These are phyloP conservation scores for Sordaria brevicollis DNA, from an alignment of 495 filamentous ascomycete species.

Conservation along the genomic window DNA sequence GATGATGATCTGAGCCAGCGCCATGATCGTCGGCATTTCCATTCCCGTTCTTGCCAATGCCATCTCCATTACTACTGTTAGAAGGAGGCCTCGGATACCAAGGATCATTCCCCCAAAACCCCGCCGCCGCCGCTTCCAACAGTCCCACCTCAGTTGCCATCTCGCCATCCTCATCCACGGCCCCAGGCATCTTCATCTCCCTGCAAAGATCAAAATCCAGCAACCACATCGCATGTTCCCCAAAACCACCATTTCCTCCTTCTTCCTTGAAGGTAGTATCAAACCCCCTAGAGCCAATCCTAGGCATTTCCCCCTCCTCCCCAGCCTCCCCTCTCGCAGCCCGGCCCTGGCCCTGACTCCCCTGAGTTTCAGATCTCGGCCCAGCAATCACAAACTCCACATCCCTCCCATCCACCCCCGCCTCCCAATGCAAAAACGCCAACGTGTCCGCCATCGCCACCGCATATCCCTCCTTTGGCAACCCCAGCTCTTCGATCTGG, in stretches of 20 bases:
- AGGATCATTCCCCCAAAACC: constrained; percentile 33
- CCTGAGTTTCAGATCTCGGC: neutral
- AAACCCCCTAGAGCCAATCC: neutral
- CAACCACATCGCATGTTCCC: constrained; percentile 27
- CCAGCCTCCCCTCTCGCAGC: too few relatives aligned
- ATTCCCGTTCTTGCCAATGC: too few relatives aligned
- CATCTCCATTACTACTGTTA: too few relatives aligned
- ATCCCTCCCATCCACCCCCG: constrained; percentile 34
- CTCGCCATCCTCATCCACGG: constrained; percentile 7
- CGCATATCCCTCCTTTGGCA: constrained; percentile 15
- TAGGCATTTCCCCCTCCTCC: too few relatives aligned
- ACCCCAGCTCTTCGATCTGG: constrained; percentile 32
- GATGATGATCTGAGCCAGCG: neutral
- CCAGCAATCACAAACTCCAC: constrained; percentile 42
- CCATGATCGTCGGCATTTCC: neutral
- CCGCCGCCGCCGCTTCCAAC: constrained; percentile 20
- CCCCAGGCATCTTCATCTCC: constrained; percentile 23
- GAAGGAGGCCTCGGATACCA: constrained; percentile 28
- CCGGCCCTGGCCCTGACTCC: too few relatives aligned
- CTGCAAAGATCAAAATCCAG: constrained; percentile 38
- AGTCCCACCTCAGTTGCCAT: neutral
- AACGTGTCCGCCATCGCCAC: constrained; percentile 34
- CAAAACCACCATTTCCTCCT: constrained; percentile 3
- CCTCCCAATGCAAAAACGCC: constrained; percentile 36
- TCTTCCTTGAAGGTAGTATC: too few relatives aligned